A percentile compares a stretch with the other conserved stretches of the same genome.
Conservation (phyloP, 345 rosid species). For the Gossypium stocksii region DNA sequence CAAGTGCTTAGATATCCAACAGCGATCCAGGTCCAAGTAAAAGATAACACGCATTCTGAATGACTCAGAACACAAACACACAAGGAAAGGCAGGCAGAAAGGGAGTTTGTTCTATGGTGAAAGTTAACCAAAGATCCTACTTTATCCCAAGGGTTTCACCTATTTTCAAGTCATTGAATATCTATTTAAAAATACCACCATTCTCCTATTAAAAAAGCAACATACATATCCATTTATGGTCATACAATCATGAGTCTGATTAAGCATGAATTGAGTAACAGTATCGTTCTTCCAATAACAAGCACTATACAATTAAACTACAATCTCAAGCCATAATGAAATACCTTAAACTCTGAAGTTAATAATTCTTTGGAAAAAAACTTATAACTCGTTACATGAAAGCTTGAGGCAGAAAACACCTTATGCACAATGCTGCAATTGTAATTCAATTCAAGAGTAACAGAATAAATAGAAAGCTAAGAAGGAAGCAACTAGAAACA, state of each 20-base stretch:
- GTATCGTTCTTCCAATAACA: not conserved
- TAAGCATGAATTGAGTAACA: not conserved
- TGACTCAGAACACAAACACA: not conserved
- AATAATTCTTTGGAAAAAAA: not conserved
- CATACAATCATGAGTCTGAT: not conserved
- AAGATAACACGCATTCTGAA: not conserved
- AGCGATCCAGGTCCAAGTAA: not conserved
- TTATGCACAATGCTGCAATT: not conserved
- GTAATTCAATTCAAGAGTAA: not conserved
- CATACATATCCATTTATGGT: not conserved
- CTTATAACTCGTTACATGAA: not conserved
- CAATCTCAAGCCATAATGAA: not conserved
- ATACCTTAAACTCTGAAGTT: not conserved
- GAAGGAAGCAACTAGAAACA: not conserved
- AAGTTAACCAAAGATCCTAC: not conserved
- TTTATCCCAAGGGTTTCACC: not conserved
- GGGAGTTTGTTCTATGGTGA: not conserved
- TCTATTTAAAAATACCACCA: not conserved
- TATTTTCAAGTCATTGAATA: not conserved
- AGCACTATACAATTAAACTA: not conserved
- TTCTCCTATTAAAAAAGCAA: not conserved
- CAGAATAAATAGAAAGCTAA: not conserved
- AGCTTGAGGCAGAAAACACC: not conserved
- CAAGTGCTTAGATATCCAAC: not conserved
- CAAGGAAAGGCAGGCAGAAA: not conserved